Evolutionary conservation across 2,329 filamentous ascomycete genomes (phyloP).

Genomic region (Penicillium thymicola): DNA sequence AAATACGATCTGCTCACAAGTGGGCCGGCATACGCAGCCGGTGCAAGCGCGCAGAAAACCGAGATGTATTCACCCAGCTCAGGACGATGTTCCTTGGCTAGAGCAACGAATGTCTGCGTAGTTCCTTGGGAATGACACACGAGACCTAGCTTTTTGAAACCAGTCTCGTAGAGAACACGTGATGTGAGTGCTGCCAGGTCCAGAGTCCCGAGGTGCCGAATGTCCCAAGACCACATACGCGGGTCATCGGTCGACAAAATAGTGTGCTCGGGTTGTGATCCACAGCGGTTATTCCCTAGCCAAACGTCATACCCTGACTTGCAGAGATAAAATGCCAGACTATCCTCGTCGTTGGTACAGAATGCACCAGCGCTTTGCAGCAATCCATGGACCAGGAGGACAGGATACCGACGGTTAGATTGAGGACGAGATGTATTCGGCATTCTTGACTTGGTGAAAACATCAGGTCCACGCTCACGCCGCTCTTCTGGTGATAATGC

Average conservation of each 20-base stretch:
- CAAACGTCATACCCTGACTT: constrained; percentile 93
- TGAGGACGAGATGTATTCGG: constrained; percentile 24
- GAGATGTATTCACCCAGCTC: constrained; percentile 78
- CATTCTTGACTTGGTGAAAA: constrained; percentile 53
- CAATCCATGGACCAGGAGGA: constrained; percentile 83
- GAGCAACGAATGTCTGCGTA: constrained; percentile 78
- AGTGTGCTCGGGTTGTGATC: constrained; percentile 73
- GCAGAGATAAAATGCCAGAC: constrained; percentile 85
- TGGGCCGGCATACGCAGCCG: constrained; percentile 84
- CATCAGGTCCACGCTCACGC: constrained; percentile 55
- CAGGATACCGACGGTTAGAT: constrained; percentile 58
- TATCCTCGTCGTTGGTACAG: constrained; percentile 85
- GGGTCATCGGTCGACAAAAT: constrained; percentile 71
- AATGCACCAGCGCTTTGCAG: constrained; percentile 85
- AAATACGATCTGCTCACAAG: constrained; percentile 85
- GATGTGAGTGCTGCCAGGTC: constrained; percentile 80
- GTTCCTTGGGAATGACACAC: constrained; percentile 90
- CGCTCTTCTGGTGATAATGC: constrained; percentile 48
- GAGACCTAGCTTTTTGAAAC: constrained; percentile 76
- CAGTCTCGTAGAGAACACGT: constrained; percentile 75
- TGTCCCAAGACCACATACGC: constrained; percentile 96
- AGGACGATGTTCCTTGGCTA: constrained; percentile 85
- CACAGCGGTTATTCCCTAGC: constrained; percentile 91
- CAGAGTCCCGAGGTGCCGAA: constrained; percentile 86
- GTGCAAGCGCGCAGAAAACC: constrained; percentile 87